A percentile compares a stretch with the other conserved stretches of the same genome.
phyloP scores from a whole-genome alignment of 2,329 filamentous ascomycete genomes.

The Ascocoryne sarcoides region DNA sequence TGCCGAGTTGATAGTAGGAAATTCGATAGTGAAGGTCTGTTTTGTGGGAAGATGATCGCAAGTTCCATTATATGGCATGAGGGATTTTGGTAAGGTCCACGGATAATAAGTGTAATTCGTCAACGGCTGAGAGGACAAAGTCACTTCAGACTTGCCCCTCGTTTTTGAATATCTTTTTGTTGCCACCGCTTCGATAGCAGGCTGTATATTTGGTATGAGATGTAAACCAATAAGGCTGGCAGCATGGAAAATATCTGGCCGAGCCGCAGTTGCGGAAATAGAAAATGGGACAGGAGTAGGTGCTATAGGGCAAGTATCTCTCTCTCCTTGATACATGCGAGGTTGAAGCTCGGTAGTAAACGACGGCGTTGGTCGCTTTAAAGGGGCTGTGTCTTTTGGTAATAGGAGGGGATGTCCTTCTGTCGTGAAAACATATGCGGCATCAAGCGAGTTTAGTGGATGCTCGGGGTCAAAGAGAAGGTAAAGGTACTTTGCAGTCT shows the following conservation, averaged over 20 bases:
- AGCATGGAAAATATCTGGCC: conserved; percentile 79
- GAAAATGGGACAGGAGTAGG: conserved; percentile 54
- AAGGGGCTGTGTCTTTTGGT: conserved; percentile 40
- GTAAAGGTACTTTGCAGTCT: conserved; percentile 94
- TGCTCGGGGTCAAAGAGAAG: conserved; percentile 80
- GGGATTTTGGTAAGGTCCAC: conserved; percentile 74
- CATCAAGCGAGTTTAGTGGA: conserved; percentile 78
- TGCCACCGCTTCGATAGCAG: background rate
- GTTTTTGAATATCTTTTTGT: background rate
- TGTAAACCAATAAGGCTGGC: conserved; percentile 77
- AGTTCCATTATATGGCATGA: conserved; percentile 70
- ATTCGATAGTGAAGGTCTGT: conserved; percentile 60
- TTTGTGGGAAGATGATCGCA: conserved; percentile 65
- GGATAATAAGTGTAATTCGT: conserved; percentile 83
- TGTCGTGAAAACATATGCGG: conserved; percentile 86
- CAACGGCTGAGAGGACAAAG: conserved; percentile 25
- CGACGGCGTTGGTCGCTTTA: conserved; percentile 12
- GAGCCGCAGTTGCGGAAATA: conserved; percentile 70
- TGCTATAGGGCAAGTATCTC: conserved; percentile 58
- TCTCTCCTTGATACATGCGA: conserved; percentile 7
- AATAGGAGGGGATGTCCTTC: conserved; percentile 92
- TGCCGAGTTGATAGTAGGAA: conserved; percentile 39
- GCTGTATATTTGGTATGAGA: conserved; percentile 58
- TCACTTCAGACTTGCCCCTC: background rate
- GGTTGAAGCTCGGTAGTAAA: background rate